phyloP scores from a whole-genome alignment of 2,329 filamentous ascomycete genomes.

The Trichoderma brevicompactum region DNA sequence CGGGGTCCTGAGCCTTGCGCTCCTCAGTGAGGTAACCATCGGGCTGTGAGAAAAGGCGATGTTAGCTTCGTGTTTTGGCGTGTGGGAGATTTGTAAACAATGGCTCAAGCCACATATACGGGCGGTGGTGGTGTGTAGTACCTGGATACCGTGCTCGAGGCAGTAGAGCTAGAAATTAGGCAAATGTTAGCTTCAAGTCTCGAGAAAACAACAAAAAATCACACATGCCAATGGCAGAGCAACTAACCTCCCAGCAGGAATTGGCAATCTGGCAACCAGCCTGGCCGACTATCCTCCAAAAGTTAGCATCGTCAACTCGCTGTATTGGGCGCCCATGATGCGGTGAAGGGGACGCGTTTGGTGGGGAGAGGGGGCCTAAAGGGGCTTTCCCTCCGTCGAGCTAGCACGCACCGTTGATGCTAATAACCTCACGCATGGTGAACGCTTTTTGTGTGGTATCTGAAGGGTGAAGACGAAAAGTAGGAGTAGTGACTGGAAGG shows the following conservation, averaged over 20 bases:
- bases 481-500: conserved; percentile 39
- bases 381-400: conserved; percentile 29
- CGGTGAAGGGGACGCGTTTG: conserved; percentile 45
- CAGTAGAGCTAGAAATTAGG: conserved; percentile 81
- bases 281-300: conserved; percentile 80
- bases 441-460: conserved; percentile 37
- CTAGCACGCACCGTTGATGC: conserved; percentile 83
- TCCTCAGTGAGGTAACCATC: conserved; percentile 99
- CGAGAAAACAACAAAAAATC: not conserved
- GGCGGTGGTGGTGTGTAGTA: conserved; percentile 49
- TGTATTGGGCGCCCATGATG: conserved; percentile 38
- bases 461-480: conserved; percentile 26
- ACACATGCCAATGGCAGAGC: not conserved
- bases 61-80: conserved; percentile 25
- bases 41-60: conserved; percentile 61
- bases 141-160: conserved; percentile 99
- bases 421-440: conserved; percentile 99
- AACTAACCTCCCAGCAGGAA: conserved; percentile 99
- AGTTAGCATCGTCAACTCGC: conserved; percentile 53
- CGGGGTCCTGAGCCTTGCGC: conserved; percentile 89
- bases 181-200: conserved; percentile 36
- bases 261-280: conserved; percentile 99
- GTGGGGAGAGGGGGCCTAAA: conserved; percentile 40
- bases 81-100: conserved; percentile 25
- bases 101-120: conserved; percentile 22